Base-by-base conservation (phyloP, 768 basidiomycete genomes). In the Leccinum obscurum region DNA sequence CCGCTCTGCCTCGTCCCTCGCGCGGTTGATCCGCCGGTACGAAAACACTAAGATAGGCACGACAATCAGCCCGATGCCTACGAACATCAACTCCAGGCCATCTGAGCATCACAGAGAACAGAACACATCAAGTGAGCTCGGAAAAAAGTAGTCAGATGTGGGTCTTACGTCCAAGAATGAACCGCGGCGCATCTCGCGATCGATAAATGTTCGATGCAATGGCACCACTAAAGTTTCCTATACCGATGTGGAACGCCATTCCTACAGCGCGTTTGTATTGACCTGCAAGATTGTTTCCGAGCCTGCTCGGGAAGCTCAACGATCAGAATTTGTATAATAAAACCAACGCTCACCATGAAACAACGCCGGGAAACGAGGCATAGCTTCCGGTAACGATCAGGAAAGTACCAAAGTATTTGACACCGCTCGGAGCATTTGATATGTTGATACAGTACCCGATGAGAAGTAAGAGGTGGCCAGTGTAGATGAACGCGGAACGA, bases 381-480 rank as follows among this genome's bases (percentile, higher is more conserved):
- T 67, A 89, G 48, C 79, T 78, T 22, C 89, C 89, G 0, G 78
- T 77, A 7, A 89, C 87, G 32, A 81, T 79, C 57, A 90, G 81
- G 77, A 86, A 91, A 0, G 85, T 88, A 1, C 87, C 89, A 62
- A 89, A 86, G 69, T 90, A 90, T 72, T 90, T 89, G 26, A 76
- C 83, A 0, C 85, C 85, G 51, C 68, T 66, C 0, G 81, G 64
- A 1, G 73, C 82, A 17, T 79, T 67, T 1, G 85, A 83, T 55
- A 90, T 84, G 66, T 88, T 86, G 71, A 89, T 87, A 0, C 78
- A 57, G 66, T 85, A 89, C 0, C 88, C 88, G 30, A 87, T 76
- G 35, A 86, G 68, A 55, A 78, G 80, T 70, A 85, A 77, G 1
- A 75, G 15, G 4, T 82, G 79, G 0, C 83, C 84, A 0, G 77